Evolutionary conservation across 805 yeast genomes (phyloP).

Genomic region (Metschnikowia gelsemii): DNA sequence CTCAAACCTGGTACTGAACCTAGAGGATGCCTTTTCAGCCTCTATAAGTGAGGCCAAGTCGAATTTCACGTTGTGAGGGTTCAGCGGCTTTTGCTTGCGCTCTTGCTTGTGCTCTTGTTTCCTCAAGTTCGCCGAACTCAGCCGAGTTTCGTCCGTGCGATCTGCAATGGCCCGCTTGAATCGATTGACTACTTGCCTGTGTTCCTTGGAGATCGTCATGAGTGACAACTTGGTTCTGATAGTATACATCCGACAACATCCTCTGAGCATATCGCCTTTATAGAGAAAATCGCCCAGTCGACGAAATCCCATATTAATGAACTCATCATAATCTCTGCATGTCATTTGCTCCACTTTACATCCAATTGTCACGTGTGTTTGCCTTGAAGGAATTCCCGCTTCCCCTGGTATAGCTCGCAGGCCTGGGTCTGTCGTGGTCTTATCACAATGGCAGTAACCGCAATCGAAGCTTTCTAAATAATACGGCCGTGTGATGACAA

Average conservation of each 20-base stretch:
- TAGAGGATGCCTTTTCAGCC: conserved; percentile 38
- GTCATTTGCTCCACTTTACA: conserved; percentile 46
- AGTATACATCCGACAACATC: conserved; percentile 79
- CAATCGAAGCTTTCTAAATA: conserved; percentile 50
- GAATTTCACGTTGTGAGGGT: conserved; percentile 14
- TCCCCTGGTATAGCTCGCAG: conserved; percentile 24
- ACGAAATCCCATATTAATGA: conserved; percentile 74
- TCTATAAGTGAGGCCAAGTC: conserved; percentile 33
- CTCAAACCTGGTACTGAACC: conserved; percentile 49
- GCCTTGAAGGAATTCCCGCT: conserved; percentile 20
- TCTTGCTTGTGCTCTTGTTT: background rate
- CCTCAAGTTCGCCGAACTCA: background rate
- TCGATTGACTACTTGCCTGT: conserved; percentile 61
- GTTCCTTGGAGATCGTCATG: conserved; percentile 60
- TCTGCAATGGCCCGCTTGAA: conserved; percentile 45
- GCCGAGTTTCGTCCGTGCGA: background rate
- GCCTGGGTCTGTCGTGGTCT: conserved; percentile 28
- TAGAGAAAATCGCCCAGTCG: conserved; percentile 72
- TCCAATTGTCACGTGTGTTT: conserved; percentile 33
- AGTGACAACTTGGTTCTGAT: conserved; percentile 57
- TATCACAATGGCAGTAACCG: conserved; percentile 68
- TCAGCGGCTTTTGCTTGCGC: background rate
- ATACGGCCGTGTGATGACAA: conserved; percentile 45
- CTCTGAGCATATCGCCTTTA: conserved; percentile 62
- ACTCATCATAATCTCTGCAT: conserved; percentile 54